These are phyloP conservation scores for Brassica balearica DNA, from an alignment of 441 rosid species.

Conservation along the genomic window DNA sequence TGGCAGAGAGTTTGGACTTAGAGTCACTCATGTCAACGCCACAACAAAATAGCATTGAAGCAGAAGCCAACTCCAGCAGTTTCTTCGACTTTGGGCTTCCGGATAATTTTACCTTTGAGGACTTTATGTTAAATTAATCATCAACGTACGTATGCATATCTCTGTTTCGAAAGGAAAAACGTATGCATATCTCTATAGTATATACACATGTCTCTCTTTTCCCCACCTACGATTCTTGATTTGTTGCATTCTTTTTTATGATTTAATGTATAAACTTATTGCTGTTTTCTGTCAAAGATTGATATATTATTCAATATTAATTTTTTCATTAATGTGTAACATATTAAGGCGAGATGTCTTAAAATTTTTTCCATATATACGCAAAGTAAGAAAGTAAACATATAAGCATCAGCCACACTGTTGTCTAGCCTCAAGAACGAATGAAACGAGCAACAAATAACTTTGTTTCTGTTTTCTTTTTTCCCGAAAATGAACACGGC, in stretches of 20 bases:
- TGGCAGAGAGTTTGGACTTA: constrained; percentile 48
- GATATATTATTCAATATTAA: neutral
- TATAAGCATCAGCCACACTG: too few relatives aligned
- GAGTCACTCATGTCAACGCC: constrained; percentile 55
- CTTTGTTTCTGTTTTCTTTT: neutral
- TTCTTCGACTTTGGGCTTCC: constrained; percentile 78
- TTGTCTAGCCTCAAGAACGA: neutral
- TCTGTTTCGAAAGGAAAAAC: neutral
- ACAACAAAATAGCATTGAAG: constrained; percentile 64
- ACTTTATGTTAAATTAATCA: constrained; percentile 52
- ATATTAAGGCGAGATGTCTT: neutral
- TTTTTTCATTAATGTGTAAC: neutral
- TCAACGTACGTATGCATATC: neutral
- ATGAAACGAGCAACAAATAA: neutral
- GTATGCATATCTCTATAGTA: too few relatives aligned
- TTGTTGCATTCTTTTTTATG: constrained; percentile 35
- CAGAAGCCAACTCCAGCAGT: constrained; percentile 67
- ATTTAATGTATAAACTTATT: constrained; percentile 13
- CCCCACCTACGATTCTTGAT: neutral
- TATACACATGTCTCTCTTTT: constrained; percentile 18
- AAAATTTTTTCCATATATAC: neutral
- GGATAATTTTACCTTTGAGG: constrained; percentile 65
- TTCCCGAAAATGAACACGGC: too few relatives aligned
- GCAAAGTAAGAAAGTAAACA: neutral
- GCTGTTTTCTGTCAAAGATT: neutral